Conservation (phyloP, 352 stramenopile species). For the Globisporangium irregulare region DNA sequence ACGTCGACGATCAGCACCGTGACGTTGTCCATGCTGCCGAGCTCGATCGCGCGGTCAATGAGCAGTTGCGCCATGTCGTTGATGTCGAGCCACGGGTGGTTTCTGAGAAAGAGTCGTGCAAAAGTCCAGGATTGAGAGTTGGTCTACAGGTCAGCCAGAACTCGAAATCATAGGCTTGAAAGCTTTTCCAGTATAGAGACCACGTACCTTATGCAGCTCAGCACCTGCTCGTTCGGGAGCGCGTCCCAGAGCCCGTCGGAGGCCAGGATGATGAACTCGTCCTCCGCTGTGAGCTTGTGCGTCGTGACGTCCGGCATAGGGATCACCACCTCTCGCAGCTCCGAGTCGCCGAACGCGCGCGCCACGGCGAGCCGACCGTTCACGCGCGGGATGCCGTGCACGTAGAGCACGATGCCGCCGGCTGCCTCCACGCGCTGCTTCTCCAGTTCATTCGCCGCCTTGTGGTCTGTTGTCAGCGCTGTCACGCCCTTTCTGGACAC, state of each 20-base stretch:
- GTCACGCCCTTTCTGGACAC: conserved; percentile 34
- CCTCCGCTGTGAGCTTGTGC: conserved; percentile 40
- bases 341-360: conserved; percentile 66
- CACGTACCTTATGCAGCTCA: conserved; percentile 48
- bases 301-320: conserved; percentile 58
- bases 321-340: conserved; percentile 60
- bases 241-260: conserved; percentile 80
- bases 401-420: conserved; percentile 69
- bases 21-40: conserved; percentile 73
- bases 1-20: conserved; percentile 75
- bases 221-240: conserved; percentile 66
- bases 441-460: conserved; percentile 61
- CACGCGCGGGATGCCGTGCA: conserved; percentile 68
- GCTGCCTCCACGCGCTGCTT: conserved; percentile 66
- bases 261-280: conserved; percentile 76
- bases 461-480: conserved; percentile 74
- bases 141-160: not conserved
- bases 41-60: conserved; percentile 59
- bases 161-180: not conserved
- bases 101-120: conserved; percentile 21
- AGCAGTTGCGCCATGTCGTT: conserved; percentile 63
- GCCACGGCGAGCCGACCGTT: conserved; percentile 69
- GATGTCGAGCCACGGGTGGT: conserved; percentile 61
- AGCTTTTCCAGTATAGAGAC: not conserved
- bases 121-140: not conserved